Base-by-base conservation (phyloP, 441 rosid species). In the Erysimum pusillum region DNA sequence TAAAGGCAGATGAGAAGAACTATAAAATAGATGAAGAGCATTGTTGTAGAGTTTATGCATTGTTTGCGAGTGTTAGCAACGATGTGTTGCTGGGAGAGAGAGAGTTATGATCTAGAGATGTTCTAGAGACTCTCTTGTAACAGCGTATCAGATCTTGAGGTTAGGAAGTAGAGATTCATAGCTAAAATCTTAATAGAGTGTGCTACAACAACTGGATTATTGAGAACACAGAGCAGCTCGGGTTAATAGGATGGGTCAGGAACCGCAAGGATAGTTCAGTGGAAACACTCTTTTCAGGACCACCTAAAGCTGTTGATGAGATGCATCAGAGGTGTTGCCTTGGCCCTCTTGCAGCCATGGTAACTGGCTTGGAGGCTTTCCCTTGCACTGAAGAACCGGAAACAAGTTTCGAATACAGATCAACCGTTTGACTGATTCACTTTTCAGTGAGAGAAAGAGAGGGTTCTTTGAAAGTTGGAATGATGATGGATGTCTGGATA, bases 221-320 rank as follows among this genome's bases (percentile, higher is more conserved):
- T n/a, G 96, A 91, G 76, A 87, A 88, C 54, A 97, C 97, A 0
- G 80, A 75, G 35, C 87, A 85, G 65, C 83, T 94, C 61, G 93
- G 95, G 69, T n/a, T 94, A 39, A 92, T 85, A 51, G 98, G 97
- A 69, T 92, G 97, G 98, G 97, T 94, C 10, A 85, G 96, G 84
- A 94, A 91, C 79, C 84, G 86, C 62, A 90, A 91, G 69, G 96
- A 94, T 54, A 96, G 99, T 46, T 82, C 96, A 0, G 99, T 94
- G 32, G 97, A 94, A 83, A 96, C 97, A 25, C 85, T 92, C 54
- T 92, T 94, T 79, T 88, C 91, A 0, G 96, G 97, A 38, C 86
- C 84, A 36, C 39, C 84, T 9, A 87, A 88, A 67, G 66, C 83
- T 54, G 94, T 94, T 6, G 85, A 85, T 44, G 93, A 92, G 77